Conservation (phyloP, 257 asterid genomes). For the Ligustrum vulgare region DNA sequence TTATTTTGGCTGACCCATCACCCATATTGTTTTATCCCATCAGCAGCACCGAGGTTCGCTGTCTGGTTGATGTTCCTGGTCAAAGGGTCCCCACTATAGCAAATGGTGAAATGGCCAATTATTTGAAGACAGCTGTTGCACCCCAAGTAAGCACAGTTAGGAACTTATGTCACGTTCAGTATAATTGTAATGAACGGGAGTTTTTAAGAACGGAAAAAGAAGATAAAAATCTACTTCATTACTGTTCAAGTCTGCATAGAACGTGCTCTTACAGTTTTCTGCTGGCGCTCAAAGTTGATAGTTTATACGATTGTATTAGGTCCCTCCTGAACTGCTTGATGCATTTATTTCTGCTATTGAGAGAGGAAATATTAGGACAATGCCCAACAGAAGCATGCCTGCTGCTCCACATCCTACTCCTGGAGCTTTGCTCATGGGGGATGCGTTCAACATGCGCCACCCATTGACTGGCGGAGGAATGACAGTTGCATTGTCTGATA, state of each 20-base stretch:
- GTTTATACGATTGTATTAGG: slow-evolving; percentile 20
- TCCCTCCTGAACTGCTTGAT: slow-evolving; percentile 39
- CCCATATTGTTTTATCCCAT: slow-evolving; percentile 52
- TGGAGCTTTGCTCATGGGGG: slow-evolving; percentile 58
- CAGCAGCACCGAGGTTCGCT: slow-evolving; percentile 50
- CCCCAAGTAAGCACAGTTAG: slow-evolving; percentile 38
- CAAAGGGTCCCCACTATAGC: slow-evolving; percentile 52
- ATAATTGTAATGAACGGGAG: neutral
- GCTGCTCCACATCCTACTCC: slow-evolving; percentile 59
- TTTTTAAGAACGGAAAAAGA: neutral
- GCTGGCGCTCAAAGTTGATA: neutral
- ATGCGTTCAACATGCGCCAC: slow-evolving; percentile 58
- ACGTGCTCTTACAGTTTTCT: neutral
- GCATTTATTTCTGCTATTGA: slow-evolving; percentile 43
- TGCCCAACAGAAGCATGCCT: slow-evolving; percentile 63
- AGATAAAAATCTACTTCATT: neutral
- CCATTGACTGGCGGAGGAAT: slow-evolving; percentile 59
- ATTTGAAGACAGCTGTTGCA: slow-evolving; percentile 43
- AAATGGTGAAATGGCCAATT: slow-evolving; percentile 45
- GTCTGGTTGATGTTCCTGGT: slow-evolving; percentile 53
- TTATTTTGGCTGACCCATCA: slow-evolving; percentile 49
- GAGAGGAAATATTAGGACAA: slow-evolving; percentile 49
- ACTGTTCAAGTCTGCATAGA: neutral
- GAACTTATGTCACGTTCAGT: neutral
- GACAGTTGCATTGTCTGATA: slow-evolving; percentile 53